Evolutionary conservation across 2,329 filamentous ascomycete species (phyloP), one percentile per base, ranked within the genome.

Genomic region (Colletotrichum magnum): DNA sequence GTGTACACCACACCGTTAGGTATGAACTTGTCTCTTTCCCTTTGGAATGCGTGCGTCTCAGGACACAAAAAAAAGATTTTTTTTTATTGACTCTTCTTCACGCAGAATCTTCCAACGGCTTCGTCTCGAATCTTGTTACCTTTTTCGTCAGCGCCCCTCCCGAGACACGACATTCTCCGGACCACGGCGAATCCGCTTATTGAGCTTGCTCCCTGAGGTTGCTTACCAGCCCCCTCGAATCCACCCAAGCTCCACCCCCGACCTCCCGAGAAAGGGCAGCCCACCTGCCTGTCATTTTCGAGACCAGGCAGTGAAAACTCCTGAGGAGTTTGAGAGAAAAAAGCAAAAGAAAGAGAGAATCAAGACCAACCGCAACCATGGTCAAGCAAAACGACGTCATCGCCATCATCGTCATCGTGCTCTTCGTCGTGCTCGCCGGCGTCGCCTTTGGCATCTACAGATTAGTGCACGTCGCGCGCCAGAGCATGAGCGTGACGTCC

Each of bases 341-440:
- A 32, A 24, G 21, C 21, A 24, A 32, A 32, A 32, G 28, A 32
- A 9, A 32, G 28, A 32, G 28, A 32, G 28, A 32, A 32, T 9
- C 28, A 32, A 6, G 28, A 32, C 28, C 67, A 71, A 72, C 78
- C 76, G 77, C 79, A 77, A 83, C 73, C 73, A 90, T 88, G 86
- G 82, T 86, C 74, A 88, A 91, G 79, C 81, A 86, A 82, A 92
- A 92, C 86, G 86, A 91, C 79, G 87, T 88, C 75, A 91, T 92
- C 79, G 89, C 89, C 74, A 84, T 92, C 78, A 91, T 92, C 77
- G 87, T 92, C 79, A 91, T 92, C 78, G 78, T 92, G 64, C 85
- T 92, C 73, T 91, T 92, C 81, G 78, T 89, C 75, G 80, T 91
- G 57, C 85, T 92, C 56, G 88, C 88, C 62, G 80, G 82, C 68